A percentile compares a stretch with the other conserved stretches of the same genome.
Evolutionary conservation across 148 eudicot species (phyloP).

Genomic region (Amaranthus cruentus): DNA sequence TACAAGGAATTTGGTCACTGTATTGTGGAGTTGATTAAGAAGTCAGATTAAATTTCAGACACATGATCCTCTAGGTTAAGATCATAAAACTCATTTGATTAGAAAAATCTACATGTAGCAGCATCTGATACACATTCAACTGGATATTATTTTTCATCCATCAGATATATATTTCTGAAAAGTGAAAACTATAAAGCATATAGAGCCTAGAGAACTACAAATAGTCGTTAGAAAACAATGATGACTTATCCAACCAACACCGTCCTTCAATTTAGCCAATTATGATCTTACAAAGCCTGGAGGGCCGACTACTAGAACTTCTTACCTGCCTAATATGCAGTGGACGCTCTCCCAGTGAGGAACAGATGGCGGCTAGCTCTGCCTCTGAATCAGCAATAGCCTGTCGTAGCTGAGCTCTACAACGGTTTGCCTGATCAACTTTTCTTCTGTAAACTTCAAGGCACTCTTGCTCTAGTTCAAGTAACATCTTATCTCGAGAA

Average conservation of each 20-base stretch:
- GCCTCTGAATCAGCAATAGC: slow-evolving; percentile 68
- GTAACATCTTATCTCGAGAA: slow-evolving; percentile 48
- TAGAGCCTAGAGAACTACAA: neutral
- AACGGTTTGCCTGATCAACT: slow-evolving; percentile 56
- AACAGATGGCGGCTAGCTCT: slow-evolving; percentile 53
- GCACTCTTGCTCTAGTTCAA: slow-evolving; percentile 60
- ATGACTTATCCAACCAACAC: neutral
- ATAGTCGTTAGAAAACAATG: neutral
- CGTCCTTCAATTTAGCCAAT: neutral
- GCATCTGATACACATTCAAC: neutral
- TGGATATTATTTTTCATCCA: neutral
- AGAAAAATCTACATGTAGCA: neutral
- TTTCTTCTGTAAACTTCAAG: slow-evolving; percentile 56
- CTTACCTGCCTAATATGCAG: slow-evolving; percentile 49
- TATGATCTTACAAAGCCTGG: neutral
- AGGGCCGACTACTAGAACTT: neutral
- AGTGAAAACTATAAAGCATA: neutral
- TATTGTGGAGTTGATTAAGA: neutral
- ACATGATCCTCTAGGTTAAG: neutral
- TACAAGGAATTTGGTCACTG: neutral
- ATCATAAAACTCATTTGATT: neutral
- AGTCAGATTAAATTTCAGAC: neutral
- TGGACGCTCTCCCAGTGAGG: slow-evolving; percentile 54
- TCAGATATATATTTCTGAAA: neutral
- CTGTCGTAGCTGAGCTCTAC: slow-evolving; percentile 56